Conservation (phyloP, 192 early-diverging fungal species). For the Chytriomyces confervae region DNA sequence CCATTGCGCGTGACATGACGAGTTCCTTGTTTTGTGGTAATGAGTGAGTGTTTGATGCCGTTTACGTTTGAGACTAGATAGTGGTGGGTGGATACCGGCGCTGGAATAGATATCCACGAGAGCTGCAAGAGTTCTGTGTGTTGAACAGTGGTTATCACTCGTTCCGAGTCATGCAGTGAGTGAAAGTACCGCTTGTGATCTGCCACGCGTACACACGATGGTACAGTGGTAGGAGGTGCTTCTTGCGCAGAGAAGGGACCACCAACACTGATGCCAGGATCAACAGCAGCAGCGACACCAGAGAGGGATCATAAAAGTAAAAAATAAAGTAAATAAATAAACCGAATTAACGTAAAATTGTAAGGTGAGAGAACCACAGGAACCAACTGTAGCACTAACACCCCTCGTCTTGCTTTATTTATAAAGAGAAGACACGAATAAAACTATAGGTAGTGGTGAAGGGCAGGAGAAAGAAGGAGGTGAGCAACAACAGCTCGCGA, state of each 20-base stretch:
- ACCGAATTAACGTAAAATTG: too few species aligned
- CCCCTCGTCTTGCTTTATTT: too few species aligned
- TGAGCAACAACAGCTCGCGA: too few species aligned
- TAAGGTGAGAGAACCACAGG: too few species aligned
- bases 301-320: too few species aligned
- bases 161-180: neutral
- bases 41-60: too few species aligned
- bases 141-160: neutral
- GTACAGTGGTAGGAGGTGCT: neutral
- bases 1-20: constrained; percentile 23
- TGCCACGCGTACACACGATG: neutral
- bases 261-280: neutral
- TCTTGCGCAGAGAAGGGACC: neutral
- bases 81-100: neutral
- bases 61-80: neutral
- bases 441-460: too few species aligned
- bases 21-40: constrained; percentile 22
- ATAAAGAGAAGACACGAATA: too few species aligned
- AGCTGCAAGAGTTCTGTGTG: neutral
- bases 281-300: neutral
- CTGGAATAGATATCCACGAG: neutral
- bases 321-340: too few species aligned
- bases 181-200: constrained; percentile 3
- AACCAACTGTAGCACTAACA: too few species aligned
- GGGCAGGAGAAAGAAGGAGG: too few species aligned